phyloP scores from a whole-genome alignment of 1,139 yeast genomes.

The Geotrichum klebahnii region DNA sequence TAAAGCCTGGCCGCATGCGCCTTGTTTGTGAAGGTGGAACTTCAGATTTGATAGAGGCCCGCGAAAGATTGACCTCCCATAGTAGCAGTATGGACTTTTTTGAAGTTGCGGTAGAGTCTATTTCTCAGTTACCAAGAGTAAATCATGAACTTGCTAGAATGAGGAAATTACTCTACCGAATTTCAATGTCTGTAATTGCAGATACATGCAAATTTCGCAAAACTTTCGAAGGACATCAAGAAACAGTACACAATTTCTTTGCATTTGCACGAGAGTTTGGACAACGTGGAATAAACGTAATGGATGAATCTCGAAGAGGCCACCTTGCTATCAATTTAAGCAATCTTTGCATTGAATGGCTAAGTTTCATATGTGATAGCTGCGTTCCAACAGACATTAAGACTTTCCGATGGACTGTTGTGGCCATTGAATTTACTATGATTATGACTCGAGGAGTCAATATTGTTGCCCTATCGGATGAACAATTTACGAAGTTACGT shows the following conservation, averaged over 20 bases:
- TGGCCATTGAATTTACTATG: conserved; percentile 94
- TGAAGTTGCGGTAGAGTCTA: conserved; percentile 51
- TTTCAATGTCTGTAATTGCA: conserved; percentile 64
- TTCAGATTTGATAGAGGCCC: conserved; percentile 45
- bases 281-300: conserved; percentile 60
- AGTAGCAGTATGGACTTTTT: conserved; percentile 43
- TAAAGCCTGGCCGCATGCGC: conserved; percentile 66
- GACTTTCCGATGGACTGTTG: conserved; percentile 93
- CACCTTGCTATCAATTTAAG: conserved; percentile 69
- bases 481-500: conserved; percentile 67
- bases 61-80: conserved; percentile 38
- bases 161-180: conserved; percentile 63
- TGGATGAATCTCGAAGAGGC: conserved; percentile 64
- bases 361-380: conserved; percentile 86
- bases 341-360: conserved; percentile 82
- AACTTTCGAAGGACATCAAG: conserved; percentile 50
- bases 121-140: conserved; percentile 70
- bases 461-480: conserved; percentile 72
- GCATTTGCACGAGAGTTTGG: conserved; percentile 83
- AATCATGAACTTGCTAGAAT: conserved; percentile 69
- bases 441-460: conserved; percentile 89
- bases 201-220: conserved; percentile 54
- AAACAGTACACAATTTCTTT: conserved; percentile 70
- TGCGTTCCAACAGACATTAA: conserved; percentile 87
- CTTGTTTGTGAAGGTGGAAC: conserved; percentile 65